These are phyloP conservation scores for Naematelia aurantialba DNA, from an alignment of 768 basidiomycete genomes.

Conservation along the genomic window DNA sequence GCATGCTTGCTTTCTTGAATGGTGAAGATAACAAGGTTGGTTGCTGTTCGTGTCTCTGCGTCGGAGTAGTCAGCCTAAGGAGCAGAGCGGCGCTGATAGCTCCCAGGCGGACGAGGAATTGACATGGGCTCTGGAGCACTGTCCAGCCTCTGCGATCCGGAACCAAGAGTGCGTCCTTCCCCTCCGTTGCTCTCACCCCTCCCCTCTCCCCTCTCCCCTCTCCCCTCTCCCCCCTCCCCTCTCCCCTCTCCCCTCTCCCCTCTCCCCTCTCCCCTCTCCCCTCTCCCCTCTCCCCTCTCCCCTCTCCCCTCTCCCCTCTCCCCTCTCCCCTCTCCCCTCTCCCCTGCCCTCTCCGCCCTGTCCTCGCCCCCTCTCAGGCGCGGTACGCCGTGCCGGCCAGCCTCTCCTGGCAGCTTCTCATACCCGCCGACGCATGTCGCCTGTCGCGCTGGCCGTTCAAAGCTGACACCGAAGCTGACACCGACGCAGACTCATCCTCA, in stretches of 20 bases:
- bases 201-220: slow-evolving; percentile 80
- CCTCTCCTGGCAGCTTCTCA: no score
- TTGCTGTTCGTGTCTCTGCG: not conserved
- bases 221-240: slow-evolving; percentile 80
- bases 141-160: slow-evolving; percentile 62
- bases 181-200: slow-evolving; percentile 69
- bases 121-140: slow-evolving; percentile 78
- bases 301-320: no score
- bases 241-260: slow-evolving; percentile 72
- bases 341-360: no score
- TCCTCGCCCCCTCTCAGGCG: no score
- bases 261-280: slow-evolving; percentile 67
- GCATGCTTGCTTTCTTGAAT: slow-evolving; percentile 88
- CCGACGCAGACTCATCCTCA: slow-evolving; percentile 82
- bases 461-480: not conserved
- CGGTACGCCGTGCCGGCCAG: no score
- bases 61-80: not conserved
- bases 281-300: slow-evolving; percentile 74
- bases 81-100: not conserved
- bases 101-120: slow-evolving; percentile 77
- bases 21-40: slow-evolving; percentile 80
- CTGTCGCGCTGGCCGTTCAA: no score
- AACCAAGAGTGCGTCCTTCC: slow-evolving; percentile 71
- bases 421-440: no score
- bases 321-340: no score